Percentiles rank a stretch among this genome's conserved stretches.
These are phyloP conservation scores for Solanum chiquidenum DNA, from an alignment of 257 asterid species.

Conservation along the genomic window DNA sequence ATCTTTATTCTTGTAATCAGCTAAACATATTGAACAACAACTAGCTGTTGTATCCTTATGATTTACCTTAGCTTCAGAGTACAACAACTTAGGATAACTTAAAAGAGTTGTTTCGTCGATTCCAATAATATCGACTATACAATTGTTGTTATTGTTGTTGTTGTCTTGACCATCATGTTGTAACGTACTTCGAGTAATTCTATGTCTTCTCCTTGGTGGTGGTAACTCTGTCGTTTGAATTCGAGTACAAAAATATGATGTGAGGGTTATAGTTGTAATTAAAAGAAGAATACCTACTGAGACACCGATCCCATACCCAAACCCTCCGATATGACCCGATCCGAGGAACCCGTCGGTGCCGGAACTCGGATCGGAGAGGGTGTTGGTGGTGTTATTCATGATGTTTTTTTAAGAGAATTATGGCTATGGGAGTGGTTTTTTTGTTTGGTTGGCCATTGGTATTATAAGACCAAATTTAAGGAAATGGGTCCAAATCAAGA, in stretches of 20 bases:
- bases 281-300: conserved; percentile 80
- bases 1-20: conserved; percentile 56
- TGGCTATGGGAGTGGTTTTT: neutral
- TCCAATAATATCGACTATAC: conserved; percentile 31
- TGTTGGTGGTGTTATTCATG: conserved; percentile 33
- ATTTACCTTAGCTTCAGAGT: conserved; percentile 53
- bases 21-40: conserved; percentile 80
- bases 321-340: conserved; percentile 51
- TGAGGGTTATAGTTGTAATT: conserved; percentile 71
- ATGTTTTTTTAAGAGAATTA: neutral
- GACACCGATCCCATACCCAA: conserved; percentile 80
- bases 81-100: conserved; percentile 59
- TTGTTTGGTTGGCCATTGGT: conserved; percentile 19
- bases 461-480: neutral
- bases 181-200: neutral
- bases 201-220: conserved; percentile 5
- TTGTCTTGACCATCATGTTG: neutral
- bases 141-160: neutral
- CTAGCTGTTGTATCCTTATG: conserved; percentile 45
- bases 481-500: conserved; percentile 1
- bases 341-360: conserved; percentile 41
- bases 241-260: conserved; percentile 76
- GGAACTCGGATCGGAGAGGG: conserved; percentile 1
- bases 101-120: conserved; percentile 62
- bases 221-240: conserved; percentile 2